Evolutionary conservation across 1,284 basidiomycete genomes (phyloP).

Genomic region (Trichosporon coremiiforme): DNA sequence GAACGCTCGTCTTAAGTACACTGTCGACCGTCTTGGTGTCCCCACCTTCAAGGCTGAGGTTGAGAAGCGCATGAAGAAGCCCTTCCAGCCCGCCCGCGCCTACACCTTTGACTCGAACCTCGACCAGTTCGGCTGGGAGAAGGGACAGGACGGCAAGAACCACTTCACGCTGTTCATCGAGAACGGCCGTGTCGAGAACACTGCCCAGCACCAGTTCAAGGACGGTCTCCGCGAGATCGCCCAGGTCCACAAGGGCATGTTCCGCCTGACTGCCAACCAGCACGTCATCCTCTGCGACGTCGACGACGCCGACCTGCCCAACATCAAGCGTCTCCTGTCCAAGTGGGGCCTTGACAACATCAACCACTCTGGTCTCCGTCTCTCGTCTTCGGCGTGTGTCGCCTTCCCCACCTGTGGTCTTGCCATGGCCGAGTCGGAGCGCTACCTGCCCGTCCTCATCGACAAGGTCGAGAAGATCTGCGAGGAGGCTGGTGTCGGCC

Average conservation of each 20-base stretch:
- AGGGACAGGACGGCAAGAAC: conserved; percentile 82
- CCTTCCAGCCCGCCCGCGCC: conserved; percentile 70
- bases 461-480: conserved; percentile 95
- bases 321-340: conserved; percentile 76
- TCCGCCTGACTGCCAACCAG: conserved; percentile 93
- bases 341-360: conserved; percentile 93
- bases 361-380: conserved; percentile 73
- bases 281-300: conserved; percentile 90
- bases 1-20: conserved; percentile 96
- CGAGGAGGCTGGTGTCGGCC: conserved; percentile 86
- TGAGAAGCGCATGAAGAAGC: conserved; percentile 82
- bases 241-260: conserved; percentile 87
- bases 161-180: conserved; percentile 96
- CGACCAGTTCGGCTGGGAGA: conserved; percentile 92
- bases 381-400: conserved; percentile 91
- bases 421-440: conserved; percentile 93
- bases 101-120: conserved; percentile 87
- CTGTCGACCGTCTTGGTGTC: conserved; percentile 90
- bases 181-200: conserved; percentile 95
- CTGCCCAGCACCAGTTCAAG: conserved; percentile 88
- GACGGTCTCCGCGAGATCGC: conserved; percentile 89
- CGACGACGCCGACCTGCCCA: conserved; percentile 67
- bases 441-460: conserved; percentile 91
- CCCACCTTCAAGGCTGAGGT: conserved; percentile 85
- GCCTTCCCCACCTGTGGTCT: conserved; percentile 96